Conservation (phyloP, 352 stramenopile species). For the Poterioochromonas sp. region DNA sequence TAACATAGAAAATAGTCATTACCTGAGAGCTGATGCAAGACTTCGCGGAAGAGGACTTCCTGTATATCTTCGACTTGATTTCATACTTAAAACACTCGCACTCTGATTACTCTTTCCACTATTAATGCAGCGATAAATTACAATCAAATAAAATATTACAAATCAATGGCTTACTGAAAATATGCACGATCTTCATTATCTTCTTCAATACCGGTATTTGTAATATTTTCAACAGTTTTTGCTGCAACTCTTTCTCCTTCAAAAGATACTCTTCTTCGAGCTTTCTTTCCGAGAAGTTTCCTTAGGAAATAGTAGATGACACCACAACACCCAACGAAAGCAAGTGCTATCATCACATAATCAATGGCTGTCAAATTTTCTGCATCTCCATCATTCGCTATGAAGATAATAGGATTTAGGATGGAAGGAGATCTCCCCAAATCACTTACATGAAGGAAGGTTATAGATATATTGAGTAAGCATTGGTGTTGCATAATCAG, state of each 20-base stretch:
- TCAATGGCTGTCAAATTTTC: not conserved
- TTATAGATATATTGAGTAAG: conserved; percentile 1
- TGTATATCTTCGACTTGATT: too few relatives aligned
- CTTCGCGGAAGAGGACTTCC: too few relatives aligned
- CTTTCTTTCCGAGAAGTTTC: not conserved
- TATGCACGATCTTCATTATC: not conserved
- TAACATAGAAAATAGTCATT: too few relatives aligned
- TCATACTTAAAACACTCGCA: too few relatives aligned
- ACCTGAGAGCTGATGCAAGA: too few relatives aligned
- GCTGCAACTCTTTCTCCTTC: not conserved
- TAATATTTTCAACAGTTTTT: not conserved
- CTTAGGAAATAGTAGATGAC: not conserved
- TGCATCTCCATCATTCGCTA: not conserved
- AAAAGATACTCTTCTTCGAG: conserved; percentile 10
- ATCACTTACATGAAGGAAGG: not conserved
- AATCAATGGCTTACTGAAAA: not conserved
- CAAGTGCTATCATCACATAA: conserved; percentile 3
- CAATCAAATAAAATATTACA: not conserved
- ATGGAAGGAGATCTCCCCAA: not conserved
- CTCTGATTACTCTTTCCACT: too few relatives aligned
- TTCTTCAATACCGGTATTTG: not conserved
- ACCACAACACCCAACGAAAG: too few relatives aligned
- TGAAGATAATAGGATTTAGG: not conserved
- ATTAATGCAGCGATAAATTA: too few relatives aligned
- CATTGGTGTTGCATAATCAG: not conserved